Conservation (phyloP, 2,329 filamentous ascomycete species). For the Pseudocercospora pini-densiflorae region DNA sequence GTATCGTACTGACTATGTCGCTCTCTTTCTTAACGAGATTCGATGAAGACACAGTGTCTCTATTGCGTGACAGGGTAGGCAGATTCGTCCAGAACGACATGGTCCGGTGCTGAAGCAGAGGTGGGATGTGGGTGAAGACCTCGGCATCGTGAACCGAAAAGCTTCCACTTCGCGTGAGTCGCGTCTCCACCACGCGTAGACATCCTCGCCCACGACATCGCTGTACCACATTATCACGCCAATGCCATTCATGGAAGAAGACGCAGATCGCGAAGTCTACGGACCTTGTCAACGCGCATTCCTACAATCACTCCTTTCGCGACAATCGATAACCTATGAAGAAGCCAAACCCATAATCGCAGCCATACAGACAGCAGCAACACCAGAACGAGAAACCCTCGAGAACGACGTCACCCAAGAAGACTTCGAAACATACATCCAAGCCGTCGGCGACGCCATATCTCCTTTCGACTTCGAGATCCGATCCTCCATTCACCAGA, state of each 20-base stretch:
- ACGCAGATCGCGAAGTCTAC: constrained; percentile 43
- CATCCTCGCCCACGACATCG: neutral
- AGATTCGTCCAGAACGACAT: neutral
- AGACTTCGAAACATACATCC: constrained; percentile 71
- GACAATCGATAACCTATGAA: constrained; percentile 74
- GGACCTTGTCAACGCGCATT: constrained; percentile 81
- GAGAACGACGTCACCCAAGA: constrained; percentile 69
- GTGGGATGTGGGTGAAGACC: neutral
- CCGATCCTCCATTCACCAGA: constrained; percentile 72
- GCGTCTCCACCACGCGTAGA: neutral
- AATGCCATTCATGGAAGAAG: constrained; percentile 23
- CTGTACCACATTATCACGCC: neutral
- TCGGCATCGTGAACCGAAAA: neutral
- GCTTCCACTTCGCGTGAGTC: neutral
- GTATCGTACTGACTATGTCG: neutral
- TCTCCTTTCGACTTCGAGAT: constrained; percentile 88
- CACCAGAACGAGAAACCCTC: constrained; percentile 52
- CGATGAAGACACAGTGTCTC: too few species aligned
- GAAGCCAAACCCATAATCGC: constrained; percentile 77
- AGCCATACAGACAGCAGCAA: constrained; percentile 69
- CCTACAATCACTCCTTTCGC: constrained; percentile 83
- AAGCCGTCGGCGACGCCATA: constrained; percentile 71
- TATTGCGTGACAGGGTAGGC: neutral
- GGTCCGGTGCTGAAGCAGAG: neutral
- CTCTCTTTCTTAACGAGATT: neutral